Evolutionary conservation across 2,329 filamentous ascomycete genomes (phyloP), one percentile per base, ranked within the genome.

Genomic region (Aureobasidium sp.): DNA sequence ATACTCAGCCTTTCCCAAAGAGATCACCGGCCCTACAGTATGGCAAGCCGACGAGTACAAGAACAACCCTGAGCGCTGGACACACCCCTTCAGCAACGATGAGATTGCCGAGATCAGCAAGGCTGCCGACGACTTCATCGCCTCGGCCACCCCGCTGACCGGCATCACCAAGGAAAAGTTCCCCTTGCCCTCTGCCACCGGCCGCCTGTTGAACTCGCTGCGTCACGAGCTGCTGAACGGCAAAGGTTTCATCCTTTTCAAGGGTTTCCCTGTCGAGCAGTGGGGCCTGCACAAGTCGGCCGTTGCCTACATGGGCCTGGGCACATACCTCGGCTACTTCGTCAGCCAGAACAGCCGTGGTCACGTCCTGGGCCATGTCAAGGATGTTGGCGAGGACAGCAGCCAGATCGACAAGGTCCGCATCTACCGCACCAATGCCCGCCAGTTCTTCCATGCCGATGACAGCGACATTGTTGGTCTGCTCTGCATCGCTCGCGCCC

Each of bases 171-270:
- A 85, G 77, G 75, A 74, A 37, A 85, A 84, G 70, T 90, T 89
- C 73, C 77, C 75, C 3, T 80, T 90, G 1, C 83, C 85, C 2
- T 53, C 60, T 15, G 79, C 90, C 42, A 75, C 78, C 9, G 75
- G 78, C 15, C 66, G 70, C 2, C 80, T 83, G 61, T 76, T 90
- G 20, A 74, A 73, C 6, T 74, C 79, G 2, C 79, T 90, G 64
- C 81, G 84, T 55, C 78, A 82, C 20, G 87, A 89, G 65, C 77
- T 89, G n/a, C 75, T 95, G 62, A 84, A 95, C 71, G 91, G 90
- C 66, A 94, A 94, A 70, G 91, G 91, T 17, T 96, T 96, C 77
- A 88, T 94, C 66, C 82, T 96, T 15, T 94, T 95, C 80, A 95
- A 94, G 73, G 86, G 88, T 57, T 87, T 96, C 72, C 91, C 90